Conservation (phyloP, 2,329 filamentous ascomycete genomes). For the Ophiosphaerella herpotricha region DNA sequence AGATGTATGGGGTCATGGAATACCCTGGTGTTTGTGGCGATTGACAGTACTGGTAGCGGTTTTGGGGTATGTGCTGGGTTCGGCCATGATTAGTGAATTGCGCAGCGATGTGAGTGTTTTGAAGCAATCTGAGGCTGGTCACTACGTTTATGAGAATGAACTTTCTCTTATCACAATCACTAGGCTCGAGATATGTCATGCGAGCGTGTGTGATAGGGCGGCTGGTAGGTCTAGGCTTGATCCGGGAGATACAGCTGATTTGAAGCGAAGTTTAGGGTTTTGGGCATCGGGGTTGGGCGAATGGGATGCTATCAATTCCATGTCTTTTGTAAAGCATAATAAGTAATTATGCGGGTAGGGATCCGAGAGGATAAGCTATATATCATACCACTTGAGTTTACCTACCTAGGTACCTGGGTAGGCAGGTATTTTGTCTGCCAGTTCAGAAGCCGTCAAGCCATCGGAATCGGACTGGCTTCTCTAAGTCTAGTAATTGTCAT, state of each 20-base stretch:
- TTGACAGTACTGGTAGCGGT: conserved; percentile 59
- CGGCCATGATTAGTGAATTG: conserved; percentile 6
- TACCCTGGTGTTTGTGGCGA: conserved; percentile 68
- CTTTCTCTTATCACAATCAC: background rate
- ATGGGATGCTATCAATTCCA: background rate
- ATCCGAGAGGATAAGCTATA: too few relatives aligned
- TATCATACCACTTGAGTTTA: too few relatives aligned
- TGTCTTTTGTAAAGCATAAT: background rate
- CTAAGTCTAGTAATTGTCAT: too few relatives aligned
- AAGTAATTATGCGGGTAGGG: too few relatives aligned
- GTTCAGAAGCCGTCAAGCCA: too few relatives aligned
- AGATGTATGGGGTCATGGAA: background rate
- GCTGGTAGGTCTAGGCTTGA: background rate
- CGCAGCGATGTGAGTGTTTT: background rate
- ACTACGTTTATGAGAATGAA: background rate
- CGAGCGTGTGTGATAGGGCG: conserved; percentile 1
- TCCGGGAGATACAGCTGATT: conserved; percentile 3
- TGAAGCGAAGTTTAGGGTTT: background rate
- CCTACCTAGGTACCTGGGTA: too few relatives aligned
- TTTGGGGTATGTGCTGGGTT: conserved; percentile 12
- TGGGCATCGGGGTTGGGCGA: too few relatives aligned
- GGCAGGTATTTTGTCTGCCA: too few relatives aligned
- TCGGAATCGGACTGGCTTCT: too few relatives aligned
- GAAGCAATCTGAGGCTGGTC: background rate
- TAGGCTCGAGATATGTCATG: background rate